Evolutionary conservation across 352 stramenopile species (phyloP), one percentile per base, ranked within the genome.

Genomic region (Peronospora belbahrii): DNA sequence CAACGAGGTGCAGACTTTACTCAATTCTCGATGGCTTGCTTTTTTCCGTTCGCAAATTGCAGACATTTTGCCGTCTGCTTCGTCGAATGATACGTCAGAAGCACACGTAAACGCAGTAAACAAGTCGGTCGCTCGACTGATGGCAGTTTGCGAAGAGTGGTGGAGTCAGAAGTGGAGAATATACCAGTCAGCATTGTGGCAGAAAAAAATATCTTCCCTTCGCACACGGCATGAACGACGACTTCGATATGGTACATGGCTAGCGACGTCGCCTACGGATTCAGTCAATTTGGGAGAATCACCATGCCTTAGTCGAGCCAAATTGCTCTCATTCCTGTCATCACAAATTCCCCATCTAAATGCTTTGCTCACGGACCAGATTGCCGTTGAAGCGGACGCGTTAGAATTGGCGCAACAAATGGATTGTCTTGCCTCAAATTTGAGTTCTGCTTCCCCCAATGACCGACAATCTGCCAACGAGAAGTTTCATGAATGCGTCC

Each of bases 381-480:
- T 33, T 20, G 22, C 30, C 7, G 23, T 73, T 19, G 53, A 80
- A 53, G 57, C 55, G 10, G 53, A 44, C 3, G 59, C 72, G 13
- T 52, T 76, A 27, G 71, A 81, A 46, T 37, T 76, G 38, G 61
- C 63, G 6, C 68, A 83, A 39, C 68, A 81, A 45, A 47, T 83
- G 58, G 69, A 79, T 35, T 74, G 73, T 41, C 28, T 73, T 25
- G 58, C 56, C 1, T 74, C 64, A 27, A 59, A 63, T 27, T 28
- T 73, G n/a, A 56, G 24, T 14, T 18, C 36, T 39, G 14, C 3
- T 33, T 17, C n/a, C 25, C n/a, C 22, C 15, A 15, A n/a, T 15
- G 42, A 45, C 11, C 31, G 47, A 4, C 17, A 38, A 10, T 23
- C 22, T 38, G 10, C 40, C 1, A 44, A 60, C 15, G 52, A 47